Percentiles rank a stretch among this genome's conserved stretches.
phyloP scores from a whole-genome alignment of 2,329 filamentous ascomycete species.

The Fusarium siculi region DNA sequence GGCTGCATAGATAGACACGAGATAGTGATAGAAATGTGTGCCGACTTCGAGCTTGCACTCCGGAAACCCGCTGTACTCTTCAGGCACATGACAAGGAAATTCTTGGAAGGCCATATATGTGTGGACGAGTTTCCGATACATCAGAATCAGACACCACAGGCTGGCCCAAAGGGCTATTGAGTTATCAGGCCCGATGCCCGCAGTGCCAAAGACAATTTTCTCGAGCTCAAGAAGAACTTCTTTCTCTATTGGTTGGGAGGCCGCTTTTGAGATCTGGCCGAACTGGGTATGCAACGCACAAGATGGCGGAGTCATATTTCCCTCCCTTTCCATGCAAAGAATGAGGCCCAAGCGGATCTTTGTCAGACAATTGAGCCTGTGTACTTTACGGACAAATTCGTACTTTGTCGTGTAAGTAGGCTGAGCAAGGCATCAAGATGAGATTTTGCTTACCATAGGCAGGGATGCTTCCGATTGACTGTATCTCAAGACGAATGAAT shows the following conservation, averaged over 20 bases:
- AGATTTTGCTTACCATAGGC: slow-evolving; percentile 37
- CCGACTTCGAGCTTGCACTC: slow-evolving; percentile 44
- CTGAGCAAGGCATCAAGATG: neutral
- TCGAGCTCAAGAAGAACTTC: slow-evolving; percentile 41
- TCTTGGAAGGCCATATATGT: slow-evolving; percentile 45
- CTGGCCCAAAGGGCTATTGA: slow-evolving; percentile 44
- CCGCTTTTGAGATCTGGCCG: slow-evolving; percentile 43
- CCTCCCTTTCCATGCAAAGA: slow-evolving; percentile 40
- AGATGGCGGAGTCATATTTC: slow-evolving; percentile 40
- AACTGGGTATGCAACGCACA: slow-evolving; percentile 45
- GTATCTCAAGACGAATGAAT: slow-evolving; percentile 43
- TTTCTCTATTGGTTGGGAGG: slow-evolving; percentile 44
- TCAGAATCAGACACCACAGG: slow-evolving; percentile 44
- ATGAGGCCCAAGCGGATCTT: slow-evolving; percentile 43
- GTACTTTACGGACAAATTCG: slow-evolving; percentile 41
- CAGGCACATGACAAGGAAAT: slow-evolving; percentile 45
- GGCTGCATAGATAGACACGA: slow-evolving; percentile 44
- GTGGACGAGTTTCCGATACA: slow-evolving; percentile 45
- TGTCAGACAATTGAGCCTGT: slow-evolving; percentile 42
- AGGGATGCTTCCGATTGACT: slow-evolving; percentile 34
- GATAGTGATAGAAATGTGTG: slow-evolving; percentile 45
- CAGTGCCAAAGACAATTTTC: slow-evolving; percentile 40
- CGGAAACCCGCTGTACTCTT: slow-evolving; percentile 45
- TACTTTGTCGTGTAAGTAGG: slow-evolving; percentile 26
- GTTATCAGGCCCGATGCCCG: slow-evolving; percentile 40